Evolutionary conservation across 208 protist species (phyloP).

Genomic region (Leishmania braziliensis): DNA sequence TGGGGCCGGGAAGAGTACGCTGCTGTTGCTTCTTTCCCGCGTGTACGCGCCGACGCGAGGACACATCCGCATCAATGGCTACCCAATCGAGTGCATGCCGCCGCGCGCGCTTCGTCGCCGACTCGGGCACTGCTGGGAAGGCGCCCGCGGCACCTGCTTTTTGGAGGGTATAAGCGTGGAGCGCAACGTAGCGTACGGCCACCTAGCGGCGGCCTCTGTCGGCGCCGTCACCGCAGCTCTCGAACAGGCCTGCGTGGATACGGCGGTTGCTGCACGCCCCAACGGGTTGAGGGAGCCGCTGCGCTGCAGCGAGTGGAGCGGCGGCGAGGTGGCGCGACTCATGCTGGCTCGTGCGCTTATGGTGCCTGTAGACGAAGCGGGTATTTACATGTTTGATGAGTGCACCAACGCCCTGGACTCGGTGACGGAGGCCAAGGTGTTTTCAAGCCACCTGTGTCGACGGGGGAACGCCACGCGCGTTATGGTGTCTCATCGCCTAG

Average conservation of each 20-base stretch:
- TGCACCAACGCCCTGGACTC: conserved; percentile 71
- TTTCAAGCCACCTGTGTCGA: conserved; percentile 7
- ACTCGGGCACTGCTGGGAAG: conserved; percentile 71
- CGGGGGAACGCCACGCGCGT: conserved; percentile 22
- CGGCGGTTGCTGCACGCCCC: conserved; percentile 45
- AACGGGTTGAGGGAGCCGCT: conserved; percentile 37
- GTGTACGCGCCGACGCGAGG: conserved; percentile 57
- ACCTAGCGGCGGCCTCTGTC: conserved; percentile 32
- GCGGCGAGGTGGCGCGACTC: conserved; percentile 71
- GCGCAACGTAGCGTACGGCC: conserved; percentile 64
- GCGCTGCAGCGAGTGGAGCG: conserved; percentile 48
- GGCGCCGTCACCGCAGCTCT: conserved; percentile 36
- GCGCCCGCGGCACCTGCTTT: conserved; percentile 44
- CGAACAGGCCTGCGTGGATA: conserved; percentile 26
- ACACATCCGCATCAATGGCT: conserved; percentile 58
- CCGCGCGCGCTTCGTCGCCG: conserved; percentile 55
- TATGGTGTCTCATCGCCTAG: conserved; percentile 70
- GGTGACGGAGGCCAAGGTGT: conserved; percentile 53
- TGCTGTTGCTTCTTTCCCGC: conserved; percentile 61
- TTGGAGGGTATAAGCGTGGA: conserved; percentile 54
- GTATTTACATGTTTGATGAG: conserved; percentile 68
- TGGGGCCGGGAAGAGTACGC: conserved; percentile 74
- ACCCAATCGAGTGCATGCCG: conserved; percentile 48
- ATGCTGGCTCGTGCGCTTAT: conserved; percentile 63
- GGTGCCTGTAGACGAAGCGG: conserved; percentile 11